These are phyloP conservation scores for Fusarium sp. DNA, from an alignment of 2,329 filamentous ascomycete species.

Conservation along the genomic window DNA sequence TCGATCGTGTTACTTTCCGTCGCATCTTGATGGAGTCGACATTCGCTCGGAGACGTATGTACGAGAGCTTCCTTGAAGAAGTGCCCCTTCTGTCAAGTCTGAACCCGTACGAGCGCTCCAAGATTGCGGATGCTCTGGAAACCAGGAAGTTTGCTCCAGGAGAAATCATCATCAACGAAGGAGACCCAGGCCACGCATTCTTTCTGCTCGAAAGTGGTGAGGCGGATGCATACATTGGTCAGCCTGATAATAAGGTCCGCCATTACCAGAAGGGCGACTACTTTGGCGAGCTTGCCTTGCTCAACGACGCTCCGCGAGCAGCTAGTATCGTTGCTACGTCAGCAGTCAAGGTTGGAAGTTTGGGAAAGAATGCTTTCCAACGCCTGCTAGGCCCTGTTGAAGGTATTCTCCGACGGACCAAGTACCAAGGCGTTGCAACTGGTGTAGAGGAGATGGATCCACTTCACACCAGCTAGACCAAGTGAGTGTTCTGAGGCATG, in stretches of 20 bases:
- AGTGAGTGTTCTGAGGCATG: background rate
- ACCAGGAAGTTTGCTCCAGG: slow-evolving; percentile 86
- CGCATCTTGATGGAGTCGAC: slow-evolving; percentile 98
- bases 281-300: slow-evolving; percentile 93
- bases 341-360: slow-evolving; percentile 90
- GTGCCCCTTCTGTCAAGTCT: slow-evolving; percentile 86
- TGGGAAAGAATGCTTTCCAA: slow-evolving; percentile 96
- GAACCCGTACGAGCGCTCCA: slow-evolving; percentile 92
- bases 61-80: slow-evolving; percentile 95
- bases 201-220: slow-evolving; percentile 90
- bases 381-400: slow-evolving; percentile 91
- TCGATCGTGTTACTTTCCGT: slow-evolving; percentile 96
- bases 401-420: slow-evolving; percentile 88
- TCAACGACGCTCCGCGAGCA: slow-evolving; percentile 93
- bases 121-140: slow-evolving; percentile 96
- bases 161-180: slow-evolving; percentile 88
- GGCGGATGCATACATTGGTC: slow-evolving; percentile 87
- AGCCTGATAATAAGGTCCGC: slow-evolving; percentile 76
- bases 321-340: slow-evolving; percentile 87
- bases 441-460: slow-evolving; percentile 77
- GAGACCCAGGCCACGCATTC: slow-evolving; percentile 91
- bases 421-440: slow-evolving; percentile 69
- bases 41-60: slow-evolving; percentile 95
- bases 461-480: slow-evolving; percentile 58
- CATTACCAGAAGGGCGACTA: slow-evolving; percentile 92